phyloP scores from a whole-genome alignment of 2,329 filamentous ascomycete species.

The Colletotrichum orchidophilum region DNA sequence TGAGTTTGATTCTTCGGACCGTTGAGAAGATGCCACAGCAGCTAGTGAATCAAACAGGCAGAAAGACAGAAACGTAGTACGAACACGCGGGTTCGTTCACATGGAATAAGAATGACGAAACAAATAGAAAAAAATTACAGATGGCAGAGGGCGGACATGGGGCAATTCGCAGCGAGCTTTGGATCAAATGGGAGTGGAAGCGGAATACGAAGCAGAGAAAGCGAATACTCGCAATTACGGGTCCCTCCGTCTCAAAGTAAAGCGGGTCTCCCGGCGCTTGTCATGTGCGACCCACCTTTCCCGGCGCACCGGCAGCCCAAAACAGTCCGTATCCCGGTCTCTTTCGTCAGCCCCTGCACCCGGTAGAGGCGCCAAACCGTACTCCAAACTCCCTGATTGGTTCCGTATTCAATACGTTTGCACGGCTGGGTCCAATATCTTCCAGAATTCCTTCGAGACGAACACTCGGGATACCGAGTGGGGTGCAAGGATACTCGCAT shows the following conservation, averaged over 20 bases:
- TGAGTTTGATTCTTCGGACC: not conserved
- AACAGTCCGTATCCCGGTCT: not conserved
- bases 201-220: not conserved
- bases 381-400: slow-evolving; percentile 4
- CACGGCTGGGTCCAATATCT: not conserved
- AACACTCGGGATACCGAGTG: slow-evolving; percentile 7
- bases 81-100: slow-evolving; percentile 22
- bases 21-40: not conserved
- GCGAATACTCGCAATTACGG: slow-evolving; percentile 30
- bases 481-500: slow-evolving; percentile 20
- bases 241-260: not conserved
- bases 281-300: not conserved
- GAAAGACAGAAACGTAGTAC: not conserved
- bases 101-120: slow-evolving; percentile 3
- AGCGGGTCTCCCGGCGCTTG: slow-evolving; percentile 3
- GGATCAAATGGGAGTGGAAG: not conserved
- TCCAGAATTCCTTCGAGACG: not conserved
- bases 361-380: not conserved
- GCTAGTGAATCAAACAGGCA: not conserved
- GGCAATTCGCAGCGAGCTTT: not conserved
- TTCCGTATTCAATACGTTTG: not conserved
- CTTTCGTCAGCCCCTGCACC: slow-evolving; percentile 3
- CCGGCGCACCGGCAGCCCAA: not conserved
- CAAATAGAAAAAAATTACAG: no score
- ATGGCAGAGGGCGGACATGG: not conserved